Conservation (phyloP, 495 filamentous ascomycete species). For the Daldinia concentrica region DNA sequence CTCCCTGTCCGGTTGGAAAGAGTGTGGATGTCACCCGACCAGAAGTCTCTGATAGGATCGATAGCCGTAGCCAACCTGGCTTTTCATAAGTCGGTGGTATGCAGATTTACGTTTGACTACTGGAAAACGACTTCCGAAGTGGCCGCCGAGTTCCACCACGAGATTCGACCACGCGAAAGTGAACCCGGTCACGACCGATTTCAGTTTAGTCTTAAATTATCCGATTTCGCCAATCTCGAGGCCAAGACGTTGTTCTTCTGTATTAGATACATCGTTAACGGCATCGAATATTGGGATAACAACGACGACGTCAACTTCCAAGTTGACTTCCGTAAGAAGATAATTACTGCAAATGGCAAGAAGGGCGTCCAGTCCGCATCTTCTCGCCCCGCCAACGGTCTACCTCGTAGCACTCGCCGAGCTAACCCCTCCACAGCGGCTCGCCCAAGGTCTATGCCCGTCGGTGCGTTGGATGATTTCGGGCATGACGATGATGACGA, state of each 20-base stretch:
- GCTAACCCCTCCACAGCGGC: slow-evolving; percentile 54
- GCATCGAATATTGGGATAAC: slow-evolving; percentile 95
- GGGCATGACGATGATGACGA: slow-evolving; percentile 62
- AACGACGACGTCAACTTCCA: slow-evolving; percentile 87
- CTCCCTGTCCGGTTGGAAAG: slow-evolving; percentile 80
- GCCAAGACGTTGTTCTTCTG: slow-evolving; percentile 91
- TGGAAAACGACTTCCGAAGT: slow-evolving; percentile 99
- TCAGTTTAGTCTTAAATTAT: slow-evolving; percentile 90
- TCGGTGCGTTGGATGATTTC: slow-evolving; percentile 73
- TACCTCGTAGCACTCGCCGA: slow-evolving; percentile 80
- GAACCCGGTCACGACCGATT: slow-evolving; percentile 84
- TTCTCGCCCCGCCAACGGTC: slow-evolving; percentile 64
- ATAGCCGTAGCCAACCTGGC: slow-evolving; percentile 87
- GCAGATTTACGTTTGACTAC: slow-evolving; percentile 94
- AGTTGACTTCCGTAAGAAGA: slow-evolving; percentile 86
- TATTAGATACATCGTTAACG: slow-evolving; percentile 85
- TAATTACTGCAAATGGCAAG: slow-evolving; percentile 65
- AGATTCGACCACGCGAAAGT: slow-evolving; percentile 72
- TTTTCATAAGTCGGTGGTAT: slow-evolving; percentile 87
- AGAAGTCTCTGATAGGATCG: slow-evolving; percentile 82
- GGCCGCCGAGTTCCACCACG: slow-evolving; percentile 82
- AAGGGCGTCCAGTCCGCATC: slow-evolving; percentile 58
- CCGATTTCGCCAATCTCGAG: slow-evolving; percentile 89
- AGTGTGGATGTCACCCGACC: slow-evolving; percentile 85
- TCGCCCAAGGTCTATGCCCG: slow-evolving; percentile 70